phyloP scores from a whole-genome alignment of 768 basidiomycete genomes.

The Pleurotus ostreatus region DNA sequence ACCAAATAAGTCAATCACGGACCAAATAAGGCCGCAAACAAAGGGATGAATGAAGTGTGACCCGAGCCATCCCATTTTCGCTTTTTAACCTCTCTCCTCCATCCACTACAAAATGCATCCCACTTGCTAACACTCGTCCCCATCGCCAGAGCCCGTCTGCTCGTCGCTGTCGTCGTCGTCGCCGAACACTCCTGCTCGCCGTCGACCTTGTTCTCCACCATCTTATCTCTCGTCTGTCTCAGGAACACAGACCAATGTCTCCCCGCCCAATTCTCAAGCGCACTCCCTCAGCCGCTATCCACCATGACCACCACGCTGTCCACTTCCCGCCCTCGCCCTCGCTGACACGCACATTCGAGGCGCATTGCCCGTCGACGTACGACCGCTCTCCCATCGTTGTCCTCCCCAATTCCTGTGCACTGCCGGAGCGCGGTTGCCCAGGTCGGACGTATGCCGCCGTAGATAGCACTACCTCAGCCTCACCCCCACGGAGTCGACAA shows the following conservation, averaged over 20 bases:
- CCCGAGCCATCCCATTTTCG: slow-evolving; percentile 9
- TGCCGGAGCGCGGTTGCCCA: slow-evolving; percentile 77
- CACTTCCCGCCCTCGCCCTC: slow-evolving; percentile 53
- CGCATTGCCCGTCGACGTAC: slow-evolving; percentile 60
- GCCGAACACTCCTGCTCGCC: slow-evolving; percentile 6
- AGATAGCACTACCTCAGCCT: slow-evolving; percentile 20
- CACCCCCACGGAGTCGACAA: slow-evolving; percentile 10
- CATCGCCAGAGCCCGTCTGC: background rate
- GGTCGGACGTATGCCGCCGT: slow-evolving; percentile 62
- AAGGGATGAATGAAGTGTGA: slow-evolving; percentile 3
- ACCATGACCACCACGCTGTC: slow-evolving; percentile 31
- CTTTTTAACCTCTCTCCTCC: slow-evolving; percentile 7
- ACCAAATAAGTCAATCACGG: slow-evolving; percentile 5
- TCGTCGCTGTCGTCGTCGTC: background rate
- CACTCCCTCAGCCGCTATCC: slow-evolving; percentile 22
- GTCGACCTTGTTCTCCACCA: background rate
- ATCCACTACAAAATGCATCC: slow-evolving; percentile 11
- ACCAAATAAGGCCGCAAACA: slow-evolving; percentile 6
- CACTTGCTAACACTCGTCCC: slow-evolving; percentile 14
- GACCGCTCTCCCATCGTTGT: slow-evolving; percentile 81
- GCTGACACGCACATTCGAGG: slow-evolving; percentile 45
- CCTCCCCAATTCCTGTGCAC: slow-evolving; percentile 64
- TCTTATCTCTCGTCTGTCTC: background rate
- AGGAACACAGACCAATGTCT: slow-evolving; percentile 21
- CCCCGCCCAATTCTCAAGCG: slow-evolving; percentile 63